Evolutionary conservation across 2,329 filamentous ascomycete species (phyloP).

Genomic region (Ophiosphaerella narmari): DNA sequence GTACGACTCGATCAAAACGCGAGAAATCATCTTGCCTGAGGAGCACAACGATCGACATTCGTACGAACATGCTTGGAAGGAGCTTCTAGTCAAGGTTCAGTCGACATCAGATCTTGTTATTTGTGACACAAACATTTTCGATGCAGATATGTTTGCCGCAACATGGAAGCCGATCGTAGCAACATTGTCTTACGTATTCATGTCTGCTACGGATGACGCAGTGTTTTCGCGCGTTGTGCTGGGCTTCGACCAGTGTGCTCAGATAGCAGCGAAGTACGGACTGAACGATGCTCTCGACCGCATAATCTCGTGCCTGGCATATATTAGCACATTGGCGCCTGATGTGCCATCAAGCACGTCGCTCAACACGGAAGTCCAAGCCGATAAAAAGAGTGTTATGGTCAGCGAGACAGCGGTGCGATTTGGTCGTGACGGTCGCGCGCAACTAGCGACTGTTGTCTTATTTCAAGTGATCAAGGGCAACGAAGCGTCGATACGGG

Average conservation of each 20-base stretch:
- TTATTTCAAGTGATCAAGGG: slow-evolving; percentile 89
- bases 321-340: slow-evolving; percentile 85
- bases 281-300: slow-evolving; percentile 88
- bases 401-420: slow-evolving; percentile 97
- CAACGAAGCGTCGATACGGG: slow-evolving; percentile 75
- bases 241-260: slow-evolving; percentile 94
- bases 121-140: slow-evolving; percentile 91
- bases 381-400: slow-evolving; percentile 91
- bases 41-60: slow-evolving; percentile 97
- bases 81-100: slow-evolving; percentile 83
- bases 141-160: slow-evolving; percentile 95
- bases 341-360: slow-evolving; percentile 77
- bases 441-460: slow-evolving; percentile 92
- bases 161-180: slow-evolving; percentile 96
- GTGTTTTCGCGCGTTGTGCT: slow-evolving; percentile 93
- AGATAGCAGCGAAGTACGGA: slow-evolving; percentile 83
- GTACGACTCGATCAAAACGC: slow-evolving; percentile 86
- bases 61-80: slow-evolving; percentile 97
- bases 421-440: slow-evolving; percentile 90
- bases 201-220: slow-evolving; percentile 95
- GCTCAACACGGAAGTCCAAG: slow-evolving; percentile 94
- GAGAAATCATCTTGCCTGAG: slow-evolving; percentile 95
- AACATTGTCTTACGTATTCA: slow-evolving; percentile 96
- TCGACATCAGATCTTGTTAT: slow-evolving; percentile 73
- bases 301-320: slow-evolving; percentile 86